Percentiles rank a stretch among this genome's conserved stretches.
phyloP scores from a whole-genome alignment of 2,329 filamentous ascomycete genomes.

The Fusarium secorum region DNA sequence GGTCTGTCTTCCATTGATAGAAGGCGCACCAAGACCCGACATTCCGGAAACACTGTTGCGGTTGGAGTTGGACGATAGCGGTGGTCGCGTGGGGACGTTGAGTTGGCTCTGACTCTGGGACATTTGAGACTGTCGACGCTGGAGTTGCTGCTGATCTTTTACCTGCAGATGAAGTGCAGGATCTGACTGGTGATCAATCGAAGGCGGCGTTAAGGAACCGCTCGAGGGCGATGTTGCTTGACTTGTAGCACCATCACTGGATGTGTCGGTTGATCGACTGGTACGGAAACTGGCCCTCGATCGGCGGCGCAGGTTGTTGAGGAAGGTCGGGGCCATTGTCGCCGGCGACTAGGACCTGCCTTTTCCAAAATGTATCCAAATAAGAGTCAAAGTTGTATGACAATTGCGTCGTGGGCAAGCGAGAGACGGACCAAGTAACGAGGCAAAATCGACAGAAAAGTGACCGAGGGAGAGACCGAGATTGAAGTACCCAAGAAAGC shows the following conservation, averaged over 20 bases:
- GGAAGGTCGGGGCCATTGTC: slow-evolving; percentile 69
- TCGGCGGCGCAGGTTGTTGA: slow-evolving; percentile 76
- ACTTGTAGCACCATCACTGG: slow-evolving; percentile 65
- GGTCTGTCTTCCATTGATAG: slow-evolving; percentile 61
- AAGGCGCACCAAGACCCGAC: slow-evolving; percentile 66
- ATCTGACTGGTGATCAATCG: slow-evolving; percentile 71
- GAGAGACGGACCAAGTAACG: slow-evolving; percentile 6
- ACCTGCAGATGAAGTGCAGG: slow-evolving; percentile 69
- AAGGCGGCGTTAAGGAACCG: slow-evolving; percentile 78
- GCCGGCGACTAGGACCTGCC: slow-evolving; percentile 32
- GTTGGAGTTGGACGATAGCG: slow-evolving; percentile 56
- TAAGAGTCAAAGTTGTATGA: slow-evolving; percentile 9
- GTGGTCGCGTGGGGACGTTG: slow-evolving; percentile 47
- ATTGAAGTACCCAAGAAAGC: slow-evolving; percentile 20
- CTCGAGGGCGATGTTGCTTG: slow-evolving; percentile 69
- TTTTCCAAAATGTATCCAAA: slow-evolving; percentile 10
- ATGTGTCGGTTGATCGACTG: slow-evolving; percentile 67
- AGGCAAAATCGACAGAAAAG: not conserved
- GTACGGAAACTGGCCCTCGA: slow-evolving; percentile 78
- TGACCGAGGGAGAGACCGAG: slow-evolving; percentile 12
- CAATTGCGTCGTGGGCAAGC: slow-evolving; percentile 5
- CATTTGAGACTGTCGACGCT: slow-evolving; percentile 26
- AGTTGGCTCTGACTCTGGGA: slow-evolving; percentile 36
- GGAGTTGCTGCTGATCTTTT: slow-evolving; percentile 52
- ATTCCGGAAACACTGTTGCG: slow-evolving; percentile 71